A percentile compares a stretch with the other conserved stretches of the same genome.
Evolutionary conservation across 2,329 filamentous ascomycete genomes (phyloP).

Genomic region (Purpureocillium lavendulum): DNA sequence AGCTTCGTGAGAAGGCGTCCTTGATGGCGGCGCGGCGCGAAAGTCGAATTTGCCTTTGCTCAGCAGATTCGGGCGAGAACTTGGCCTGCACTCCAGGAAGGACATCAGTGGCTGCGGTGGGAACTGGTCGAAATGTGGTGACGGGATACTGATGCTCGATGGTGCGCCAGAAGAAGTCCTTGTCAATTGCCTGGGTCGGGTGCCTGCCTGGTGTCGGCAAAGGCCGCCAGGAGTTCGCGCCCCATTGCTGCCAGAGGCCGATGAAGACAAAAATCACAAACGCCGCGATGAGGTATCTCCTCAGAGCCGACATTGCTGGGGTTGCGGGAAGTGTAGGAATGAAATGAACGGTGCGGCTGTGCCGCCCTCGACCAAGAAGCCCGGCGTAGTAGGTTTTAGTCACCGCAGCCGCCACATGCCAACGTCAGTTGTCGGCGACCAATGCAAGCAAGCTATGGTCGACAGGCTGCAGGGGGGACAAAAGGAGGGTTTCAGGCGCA

Average conservation of each 20-base stretch:
- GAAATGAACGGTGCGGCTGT: too few species aligned
- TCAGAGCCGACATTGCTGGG: too few species aligned
- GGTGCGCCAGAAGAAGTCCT: constrained; percentile 12
- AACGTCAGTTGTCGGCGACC: too few species aligned
- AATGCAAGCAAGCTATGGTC: too few species aligned
- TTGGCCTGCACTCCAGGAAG: constrained; percentile 7
- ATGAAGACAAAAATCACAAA: not conserved
- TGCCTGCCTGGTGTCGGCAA: not conserved
- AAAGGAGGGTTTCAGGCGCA: too few species aligned
- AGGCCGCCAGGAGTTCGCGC: not conserved
- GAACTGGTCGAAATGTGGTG: constrained; percentile 6
- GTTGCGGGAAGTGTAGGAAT: too few species aligned
- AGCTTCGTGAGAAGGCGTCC: constrained; percentile 31
- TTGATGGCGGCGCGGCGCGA: constrained; percentile 30
- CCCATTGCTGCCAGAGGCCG: not conserved
- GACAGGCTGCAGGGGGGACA: too few species aligned
- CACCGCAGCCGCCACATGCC: too few species aligned
- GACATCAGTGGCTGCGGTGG: constrained; percentile 1
- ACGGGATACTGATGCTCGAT: constrained; percentile 11
- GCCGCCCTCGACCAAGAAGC: too few species aligned
- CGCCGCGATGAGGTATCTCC: not conserved
- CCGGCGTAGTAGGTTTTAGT: too few species aligned
- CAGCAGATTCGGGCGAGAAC: constrained; percentile 8
- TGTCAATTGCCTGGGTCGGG: not conserved
- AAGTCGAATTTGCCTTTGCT: constrained; percentile 20